Percentiles rank a stretch among this genome's conserved stretches.
Evolutionary conservation across 306 rosid genomes (phyloP).

Genomic region (Rosa multiflora): DNA sequence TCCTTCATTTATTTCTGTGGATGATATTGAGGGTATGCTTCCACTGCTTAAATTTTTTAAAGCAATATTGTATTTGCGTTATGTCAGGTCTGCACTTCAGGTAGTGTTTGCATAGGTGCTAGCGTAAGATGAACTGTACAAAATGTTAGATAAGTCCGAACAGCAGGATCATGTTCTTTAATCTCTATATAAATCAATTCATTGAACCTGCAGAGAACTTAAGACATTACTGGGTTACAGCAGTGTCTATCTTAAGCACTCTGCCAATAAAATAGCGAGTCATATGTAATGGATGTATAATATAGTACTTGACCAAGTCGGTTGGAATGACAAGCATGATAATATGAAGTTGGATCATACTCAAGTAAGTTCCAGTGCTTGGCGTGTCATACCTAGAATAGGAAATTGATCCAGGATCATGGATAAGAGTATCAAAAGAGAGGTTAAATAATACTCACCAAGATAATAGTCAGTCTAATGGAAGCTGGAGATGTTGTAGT

Average conservation of each 20-base stretch:
- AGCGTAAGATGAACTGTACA: not conserved
- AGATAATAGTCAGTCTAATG: not conserved
- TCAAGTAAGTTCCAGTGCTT: not conserved
- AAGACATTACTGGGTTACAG: not conserved
- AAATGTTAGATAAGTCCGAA: not conserved
- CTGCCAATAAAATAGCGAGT: not conserved
- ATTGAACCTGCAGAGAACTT: not conserved
- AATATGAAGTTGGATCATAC: not conserved
- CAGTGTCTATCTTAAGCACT: not conserved
- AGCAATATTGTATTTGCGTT: not conserved
- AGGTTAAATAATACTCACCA: not conserved
- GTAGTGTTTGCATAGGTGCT: not conserved
- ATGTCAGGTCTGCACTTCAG: not conserved
- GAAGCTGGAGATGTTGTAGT: not conserved
- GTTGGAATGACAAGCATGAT: not conserved
- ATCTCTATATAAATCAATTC: not conserved
- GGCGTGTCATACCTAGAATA: not conserved
- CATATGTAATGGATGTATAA: not conserved
- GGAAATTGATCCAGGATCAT: not conserved
- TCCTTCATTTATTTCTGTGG: constrained; percentile 60
- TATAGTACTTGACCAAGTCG: not conserved
- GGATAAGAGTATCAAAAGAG: not conserved
- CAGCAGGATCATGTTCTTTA: not conserved
- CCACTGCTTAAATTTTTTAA: not conserved
- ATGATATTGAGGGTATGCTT: constrained; percentile 55